Evolutionary conservation across 306 rosid genomes (phyloP), one percentile per base, ranked within the genome.

Genomic region (Dalbergia oliveri): DNA sequence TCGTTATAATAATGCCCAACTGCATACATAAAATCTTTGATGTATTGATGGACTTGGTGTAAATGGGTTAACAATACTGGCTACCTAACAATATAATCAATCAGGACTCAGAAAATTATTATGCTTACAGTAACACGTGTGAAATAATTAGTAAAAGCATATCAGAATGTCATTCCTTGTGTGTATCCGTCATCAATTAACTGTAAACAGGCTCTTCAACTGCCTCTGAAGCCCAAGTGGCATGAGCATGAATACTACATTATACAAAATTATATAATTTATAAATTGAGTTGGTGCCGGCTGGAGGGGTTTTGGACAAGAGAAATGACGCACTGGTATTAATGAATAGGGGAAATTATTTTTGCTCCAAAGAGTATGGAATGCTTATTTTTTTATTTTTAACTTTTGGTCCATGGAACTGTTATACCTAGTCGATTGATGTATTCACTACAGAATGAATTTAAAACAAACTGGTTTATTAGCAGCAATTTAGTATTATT

Each of bases 131-230:
- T 15, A 19, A 58, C 43, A 33, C 57, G 60, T 39, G 47, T 78
- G 73, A 41, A 43, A 57, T 69, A 67, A 67, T 15, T 67, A 19
- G 49, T 59, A 67, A 67, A 58, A 56, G 15, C 59, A 6, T 53
- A 54, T 72, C 19, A 67, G 14, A 77, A 66, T 73, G 57, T 58
- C 43, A 73, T 33, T 65, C 41, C 7, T 39, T 57, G 56, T 39
- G 39, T 6, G 23, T 12, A 39, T 26, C 31, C 1, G 31, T 39
- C 16, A 39, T 56, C 39, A 57, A 37, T 41, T 41, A 57, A 19
- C 21, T 37, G 67, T 43, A 39, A 41, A 41, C 68, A 39, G 41
- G 4, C 13, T 18, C 44, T 73, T 69, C 75, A 50, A 49, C 74
- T 16, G 15, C 60, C 18, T 44, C 70, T 47, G 61, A 31, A 31